Conservation (phyloP, 2,329 filamentous ascomycete genomes). For the Metarhizium album region DNA sequence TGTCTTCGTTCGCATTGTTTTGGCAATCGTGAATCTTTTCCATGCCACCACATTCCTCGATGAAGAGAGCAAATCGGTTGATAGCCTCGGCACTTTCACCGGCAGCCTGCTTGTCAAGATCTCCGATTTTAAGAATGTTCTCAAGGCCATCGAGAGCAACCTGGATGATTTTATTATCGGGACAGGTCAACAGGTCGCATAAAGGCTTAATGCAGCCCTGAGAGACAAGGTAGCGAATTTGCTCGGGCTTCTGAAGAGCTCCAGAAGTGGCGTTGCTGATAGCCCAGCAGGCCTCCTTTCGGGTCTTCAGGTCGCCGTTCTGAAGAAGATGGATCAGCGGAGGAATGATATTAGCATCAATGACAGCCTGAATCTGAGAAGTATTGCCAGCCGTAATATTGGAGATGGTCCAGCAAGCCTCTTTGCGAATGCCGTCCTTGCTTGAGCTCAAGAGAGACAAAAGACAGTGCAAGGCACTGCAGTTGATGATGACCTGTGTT, state of each 20-base stretch:
- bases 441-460: constrained; percentile 88
- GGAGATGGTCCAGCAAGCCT: constrained; percentile 99
- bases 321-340: constrained; percentile 92
- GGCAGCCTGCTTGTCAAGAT: constrained; percentile 90
- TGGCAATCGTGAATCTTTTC: constrained; percentile 99
- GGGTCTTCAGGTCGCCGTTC: constrained; percentile 96
- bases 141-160: constrained; percentile 94
- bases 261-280: constrained; percentile 98
- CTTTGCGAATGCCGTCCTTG: constrained; percentile 98
- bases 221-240: constrained; percentile 88
- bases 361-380: constrained; percentile 90
- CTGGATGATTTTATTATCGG: constrained; percentile 99
- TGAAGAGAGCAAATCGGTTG: constrained; percentile 96
- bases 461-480: constrained; percentile 83
- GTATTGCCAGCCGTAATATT: constrained; percentile 99
- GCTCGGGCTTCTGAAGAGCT: constrained; percentile 95
- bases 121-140: constrained; percentile 98
- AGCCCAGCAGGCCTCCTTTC: constrained; percentile 98
- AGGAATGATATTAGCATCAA: constrained; percentile 94
- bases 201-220: constrained; percentile 96
- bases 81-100: constrained; percentile 66
- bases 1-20: constrained; percentile 99
- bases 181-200: constrained; percentile 88
- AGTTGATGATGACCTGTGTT: constrained; percentile 99
- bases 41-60: constrained; percentile 98